Conservation (phyloP, 768 basidiomycete species). For the Trametopsis cervina region DNA sequence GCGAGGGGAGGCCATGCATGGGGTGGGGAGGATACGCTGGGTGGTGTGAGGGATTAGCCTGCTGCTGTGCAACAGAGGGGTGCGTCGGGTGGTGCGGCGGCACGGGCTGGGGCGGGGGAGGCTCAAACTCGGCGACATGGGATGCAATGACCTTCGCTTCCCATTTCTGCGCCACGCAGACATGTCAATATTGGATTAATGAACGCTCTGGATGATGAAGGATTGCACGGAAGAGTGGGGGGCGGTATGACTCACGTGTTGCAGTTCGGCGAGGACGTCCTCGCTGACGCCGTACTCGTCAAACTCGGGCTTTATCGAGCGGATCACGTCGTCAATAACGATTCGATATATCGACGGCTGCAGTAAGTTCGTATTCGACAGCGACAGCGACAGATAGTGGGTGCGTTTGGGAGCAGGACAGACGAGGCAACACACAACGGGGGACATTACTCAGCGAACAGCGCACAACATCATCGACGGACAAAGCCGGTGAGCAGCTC, state of each 20-base stretch:
- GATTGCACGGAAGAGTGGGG: not conserved
- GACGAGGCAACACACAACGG: constrained; percentile 2
- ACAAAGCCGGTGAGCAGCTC: constrained; percentile 68
- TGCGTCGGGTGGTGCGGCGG: constrained; percentile 36
- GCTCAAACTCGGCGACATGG: constrained; percentile 90
- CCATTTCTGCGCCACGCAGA: constrained; percentile 84
- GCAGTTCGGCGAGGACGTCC: constrained; percentile 82
- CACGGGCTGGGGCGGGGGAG: constrained; percentile 36
- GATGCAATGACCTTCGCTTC: constrained; percentile 91
- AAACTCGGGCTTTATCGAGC: constrained; percentile 84
- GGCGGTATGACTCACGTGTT: constrained; percentile 60
- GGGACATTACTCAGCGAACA: constrained; percentile 11
- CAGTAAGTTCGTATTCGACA: constrained; percentile 26
- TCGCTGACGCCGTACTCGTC: constrained; percentile 92
- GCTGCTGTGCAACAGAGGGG: constrained; percentile 3
- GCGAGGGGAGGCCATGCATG: constrained; percentile 32
- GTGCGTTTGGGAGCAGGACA: too few relatives aligned
- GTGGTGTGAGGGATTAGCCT: constrained; percentile 42
- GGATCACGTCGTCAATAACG: constrained; percentile 96
- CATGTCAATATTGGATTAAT: too few relatives aligned
- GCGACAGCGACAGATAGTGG: not conserved
- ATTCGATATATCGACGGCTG: constrained; percentile 88
- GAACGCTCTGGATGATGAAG: too few relatives aligned
- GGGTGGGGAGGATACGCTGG: constrained; percentile 26
- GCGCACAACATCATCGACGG: constrained; percentile 42